phyloP scores from a whole-genome alignment of 352 stramenopile species.

The Phytophthora pseudosyringae region DNA sequence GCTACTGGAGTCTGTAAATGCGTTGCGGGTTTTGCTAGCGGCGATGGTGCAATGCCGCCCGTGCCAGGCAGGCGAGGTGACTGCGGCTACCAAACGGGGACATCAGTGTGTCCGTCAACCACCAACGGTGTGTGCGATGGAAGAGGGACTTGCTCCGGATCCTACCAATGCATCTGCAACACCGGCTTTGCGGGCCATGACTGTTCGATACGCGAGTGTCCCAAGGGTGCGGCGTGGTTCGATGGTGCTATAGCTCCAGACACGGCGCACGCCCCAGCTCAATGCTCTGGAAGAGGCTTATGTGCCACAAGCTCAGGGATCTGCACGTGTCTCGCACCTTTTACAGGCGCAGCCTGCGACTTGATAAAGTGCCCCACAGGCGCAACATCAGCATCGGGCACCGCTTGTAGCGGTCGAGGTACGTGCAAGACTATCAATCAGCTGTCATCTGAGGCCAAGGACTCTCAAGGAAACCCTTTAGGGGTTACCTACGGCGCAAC shows the following conservation, averaged over 20 bases:
- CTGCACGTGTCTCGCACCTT: slow-evolving; percentile 75
- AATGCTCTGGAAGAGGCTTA: slow-evolving; percentile 63
- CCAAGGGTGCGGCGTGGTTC: slow-evolving; percentile 68
- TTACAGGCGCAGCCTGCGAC: slow-evolving; percentile 82
- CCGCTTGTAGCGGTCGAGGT: slow-evolving; percentile 71
- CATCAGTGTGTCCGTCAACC: slow-evolving; percentile 46
- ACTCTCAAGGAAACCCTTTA: slow-evolving; percentile 46
- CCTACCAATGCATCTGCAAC: slow-evolving; percentile 67
- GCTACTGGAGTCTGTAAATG: slow-evolving; percentile 78
- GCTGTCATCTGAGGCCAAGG: slow-evolving; percentile 48
- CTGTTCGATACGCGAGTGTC: slow-evolving; percentile 62
- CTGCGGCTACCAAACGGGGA: slow-evolving; percentile 46
- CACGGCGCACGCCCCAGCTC: slow-evolving; percentile 52
- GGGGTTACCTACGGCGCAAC: slow-evolving; percentile 74
- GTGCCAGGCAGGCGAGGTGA: slow-evolving; percentile 44
- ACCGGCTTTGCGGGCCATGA: slow-evolving; percentile 64
- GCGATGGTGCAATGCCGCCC: slow-evolving; percentile 46
- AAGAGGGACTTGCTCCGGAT: slow-evolving; percentile 53
- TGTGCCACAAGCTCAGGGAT: slow-evolving; percentile 60
- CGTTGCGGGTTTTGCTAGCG: slow-evolving; percentile 60
- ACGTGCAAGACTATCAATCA: slow-evolving; percentile 81
- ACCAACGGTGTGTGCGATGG: slow-evolving; percentile 46
- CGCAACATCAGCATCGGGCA: slow-evolving; percentile 5
- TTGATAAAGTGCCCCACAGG: slow-evolving; percentile 53
- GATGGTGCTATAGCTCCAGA: slow-evolving; percentile 60